phyloP scores from a whole-genome alignment of 345 rosid genomes.

The Aquilaria yunnanensis region DNA sequence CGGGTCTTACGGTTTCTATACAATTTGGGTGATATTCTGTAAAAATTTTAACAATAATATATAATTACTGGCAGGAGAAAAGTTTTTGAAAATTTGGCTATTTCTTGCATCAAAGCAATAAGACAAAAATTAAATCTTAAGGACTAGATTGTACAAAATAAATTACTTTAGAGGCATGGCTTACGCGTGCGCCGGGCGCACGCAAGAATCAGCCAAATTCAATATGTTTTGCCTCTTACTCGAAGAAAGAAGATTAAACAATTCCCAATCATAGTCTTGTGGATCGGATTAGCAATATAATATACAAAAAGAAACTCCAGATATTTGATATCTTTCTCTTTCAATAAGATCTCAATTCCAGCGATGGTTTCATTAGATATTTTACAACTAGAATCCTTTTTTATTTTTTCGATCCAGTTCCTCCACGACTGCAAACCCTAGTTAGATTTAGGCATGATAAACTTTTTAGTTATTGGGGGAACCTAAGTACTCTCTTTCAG shows the following conservation, averaged over 20 bases:
- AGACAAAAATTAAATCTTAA: too few relatives aligned
- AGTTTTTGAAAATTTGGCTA: too few relatives aligned
- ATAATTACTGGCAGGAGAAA: too few relatives aligned
- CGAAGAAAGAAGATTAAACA: background rate
- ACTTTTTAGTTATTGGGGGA: constrained; percentile 10
- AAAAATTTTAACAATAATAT: too few relatives aligned
- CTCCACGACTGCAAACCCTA: constrained; percentile 3
- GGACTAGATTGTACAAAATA: too few relatives aligned
- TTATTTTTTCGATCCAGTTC: background rate
- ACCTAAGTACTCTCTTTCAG: constrained; percentile 7
- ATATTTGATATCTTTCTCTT: constrained; percentile 7
- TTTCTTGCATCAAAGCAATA: too few relatives aligned
- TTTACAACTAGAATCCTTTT: background rate
- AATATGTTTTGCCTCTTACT: background rate
- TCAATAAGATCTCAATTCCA: constrained; percentile 9
- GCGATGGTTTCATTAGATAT: constrained; percentile 7
- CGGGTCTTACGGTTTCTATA: too few relatives aligned
- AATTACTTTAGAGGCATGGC: too few relatives aligned
- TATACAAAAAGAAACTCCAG: constrained; percentile 12
- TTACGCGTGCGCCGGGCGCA: too few relatives aligned
- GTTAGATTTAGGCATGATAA: constrained; percentile 8
- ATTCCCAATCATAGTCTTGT: constrained; percentile 4
- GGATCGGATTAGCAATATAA: constrained; percentile 1
- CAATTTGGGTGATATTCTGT: too few relatives aligned
- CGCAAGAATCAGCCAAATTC: too few relatives aligned